Evolutionary conservation across 164 flowering plant species (phyloP).

Genomic region (Magnolia kwangsiensis): DNA sequence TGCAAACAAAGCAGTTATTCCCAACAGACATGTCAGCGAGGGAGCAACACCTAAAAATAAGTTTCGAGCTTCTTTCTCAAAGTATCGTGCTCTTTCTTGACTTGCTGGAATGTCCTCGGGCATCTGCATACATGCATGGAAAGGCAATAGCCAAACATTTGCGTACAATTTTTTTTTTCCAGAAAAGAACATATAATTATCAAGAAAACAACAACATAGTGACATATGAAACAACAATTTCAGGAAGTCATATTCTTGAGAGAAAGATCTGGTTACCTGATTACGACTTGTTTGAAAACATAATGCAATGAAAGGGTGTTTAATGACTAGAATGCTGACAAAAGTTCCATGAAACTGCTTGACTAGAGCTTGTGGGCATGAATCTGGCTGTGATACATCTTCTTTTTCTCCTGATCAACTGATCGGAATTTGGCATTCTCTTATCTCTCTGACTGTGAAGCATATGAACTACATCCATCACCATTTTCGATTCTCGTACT

Average conservation of each 20-base stretch:
- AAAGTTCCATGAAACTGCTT: background rate
- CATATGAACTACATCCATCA: background rate
- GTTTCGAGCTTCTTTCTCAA: no score
- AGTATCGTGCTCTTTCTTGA: no score
- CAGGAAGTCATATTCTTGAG: background rate
- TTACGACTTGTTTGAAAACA: background rate
- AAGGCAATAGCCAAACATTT: no score
- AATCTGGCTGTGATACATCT: background rate
- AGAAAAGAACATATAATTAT: no score
- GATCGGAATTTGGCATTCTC: background rate
- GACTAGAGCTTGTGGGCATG: background rate
- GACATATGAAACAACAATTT: background rate
- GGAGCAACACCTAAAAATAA: no score
- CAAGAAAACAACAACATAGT: background rate
- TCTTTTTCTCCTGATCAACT: no score
- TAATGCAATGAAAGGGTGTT: background rate
- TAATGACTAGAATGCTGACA: background rate
- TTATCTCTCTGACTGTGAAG: background rate
- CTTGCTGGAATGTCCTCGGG: no score
- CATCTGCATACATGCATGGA: no score
- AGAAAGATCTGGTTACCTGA: background rate
- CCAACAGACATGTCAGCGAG: no score
- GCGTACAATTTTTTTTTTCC: no score
- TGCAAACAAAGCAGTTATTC: no score
- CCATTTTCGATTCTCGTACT: background rate